phyloP scores from a whole-genome alignment of 2,329 filamentous ascomycete genomes.

The Phyllosticta ampelicida region DNA sequence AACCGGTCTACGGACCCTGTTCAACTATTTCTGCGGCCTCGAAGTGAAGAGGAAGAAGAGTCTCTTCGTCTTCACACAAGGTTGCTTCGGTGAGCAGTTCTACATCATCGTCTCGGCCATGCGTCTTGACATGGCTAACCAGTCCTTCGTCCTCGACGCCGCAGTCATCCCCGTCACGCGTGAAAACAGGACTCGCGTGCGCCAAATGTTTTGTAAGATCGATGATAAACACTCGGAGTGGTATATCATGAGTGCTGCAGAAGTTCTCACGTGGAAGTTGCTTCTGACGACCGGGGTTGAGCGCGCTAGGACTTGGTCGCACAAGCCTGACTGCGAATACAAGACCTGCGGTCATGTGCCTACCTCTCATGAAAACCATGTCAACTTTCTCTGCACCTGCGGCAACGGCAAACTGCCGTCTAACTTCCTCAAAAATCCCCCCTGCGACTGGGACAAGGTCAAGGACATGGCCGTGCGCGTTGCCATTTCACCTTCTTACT shows the following conservation, averaged over 20 bases:
- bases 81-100: conserved; percentile 12
- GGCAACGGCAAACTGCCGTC: conserved; percentile 20
- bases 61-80: conserved; percentile 13
- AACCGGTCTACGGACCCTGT: background rate
- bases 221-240: conserved; percentile 11
- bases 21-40: background rate
- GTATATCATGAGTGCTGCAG: conserved; percentile 12
- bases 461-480: conserved; percentile 19
- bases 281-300: conserved; percentile 14
- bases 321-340: conserved; percentile 25
- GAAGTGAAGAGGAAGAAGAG: conserved; percentile 17
- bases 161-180: conserved; percentile 22
- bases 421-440: conserved; percentile 12
- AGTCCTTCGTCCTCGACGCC: conserved; percentile 23
- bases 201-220: background rate
- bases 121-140: conserved; percentile 24
- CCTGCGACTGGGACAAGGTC: conserved; percentile 16
- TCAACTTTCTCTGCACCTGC: conserved; percentile 24
- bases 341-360: conserved; percentile 13
- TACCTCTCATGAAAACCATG: conserved; percentile 15
- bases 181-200: background rate
- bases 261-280: conserved; percentile 14
- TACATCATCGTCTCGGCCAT: conserved; percentile 19
- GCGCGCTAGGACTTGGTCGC: conserved; percentile 31
- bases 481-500: conserved; percentile 24